Percentiles rank a stretch among this genome's conserved stretches.
Conservation (phyloP, 176 grass and related monocot genomes). For the Olyra latifolia region DNA sequence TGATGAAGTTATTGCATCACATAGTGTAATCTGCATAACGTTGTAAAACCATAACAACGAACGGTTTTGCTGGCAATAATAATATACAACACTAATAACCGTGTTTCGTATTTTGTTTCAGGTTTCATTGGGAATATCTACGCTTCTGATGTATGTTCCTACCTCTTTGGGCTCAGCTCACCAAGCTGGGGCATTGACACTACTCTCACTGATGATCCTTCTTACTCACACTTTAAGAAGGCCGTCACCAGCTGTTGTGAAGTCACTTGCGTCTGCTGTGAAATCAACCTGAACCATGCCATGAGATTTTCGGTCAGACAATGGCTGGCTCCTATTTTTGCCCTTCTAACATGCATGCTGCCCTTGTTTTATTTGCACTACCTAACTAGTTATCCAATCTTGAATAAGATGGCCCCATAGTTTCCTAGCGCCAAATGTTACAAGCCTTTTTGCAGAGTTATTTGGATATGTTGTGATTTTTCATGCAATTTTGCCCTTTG, state of each 20-base stretch:
- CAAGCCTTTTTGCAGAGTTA: not conserved
- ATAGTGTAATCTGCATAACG: not conserved
- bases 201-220: conserved; percentile 75
- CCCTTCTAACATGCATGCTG: not conserved
- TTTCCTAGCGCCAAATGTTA: not conserved
- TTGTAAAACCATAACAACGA: not conserved
- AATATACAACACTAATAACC: not conserved
- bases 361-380: not conserved
- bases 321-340: not conserved
- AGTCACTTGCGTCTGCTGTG: conserved; percentile 46
- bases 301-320: not conserved
- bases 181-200: conserved; percentile 88
- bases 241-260: conserved; percentile 68
- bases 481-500: not conserved
- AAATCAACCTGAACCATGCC: conserved; percentile 18
- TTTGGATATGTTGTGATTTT: not conserved
- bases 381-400: not conserved
- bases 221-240: conserved; percentile 80
- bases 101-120: conserved; percentile 29
- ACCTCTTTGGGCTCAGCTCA: conserved; percentile 88
- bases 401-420: not conserved
- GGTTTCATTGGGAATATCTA: conserved; percentile 94
- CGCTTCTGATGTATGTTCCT: conserved; percentile 83
- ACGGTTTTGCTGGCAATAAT: not conserved
- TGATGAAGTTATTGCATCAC: conserved; percentile 11